These are phyloP conservation scores for Ochetophila trinervis DNA, from an alignment of 306 rosid genomes.

Conservation along the genomic window DNA sequence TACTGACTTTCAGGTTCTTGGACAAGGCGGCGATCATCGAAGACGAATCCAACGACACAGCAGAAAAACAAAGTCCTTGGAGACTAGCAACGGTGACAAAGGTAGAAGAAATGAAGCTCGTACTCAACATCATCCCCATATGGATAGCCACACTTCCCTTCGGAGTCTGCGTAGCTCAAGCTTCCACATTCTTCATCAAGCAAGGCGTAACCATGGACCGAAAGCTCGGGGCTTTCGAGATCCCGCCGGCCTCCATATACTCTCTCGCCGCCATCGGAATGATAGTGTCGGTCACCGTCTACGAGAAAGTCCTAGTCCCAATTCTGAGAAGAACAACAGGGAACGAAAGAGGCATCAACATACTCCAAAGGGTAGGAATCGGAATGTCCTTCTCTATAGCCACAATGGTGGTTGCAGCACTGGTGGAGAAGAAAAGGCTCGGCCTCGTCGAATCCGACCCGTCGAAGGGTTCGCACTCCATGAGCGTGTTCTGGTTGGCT, in stretches of 20 bases:
- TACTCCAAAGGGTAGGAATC: slow-evolving; percentile 80
- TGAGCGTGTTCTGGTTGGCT: slow-evolving; percentile 84
- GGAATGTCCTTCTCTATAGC: slow-evolving; percentile 63
- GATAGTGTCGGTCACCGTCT: slow-evolving; percentile 62
- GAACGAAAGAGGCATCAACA: slow-evolving; percentile 86
- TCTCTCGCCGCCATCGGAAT: slow-evolving; percentile 62
- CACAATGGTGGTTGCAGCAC: slow-evolving; percentile 65
- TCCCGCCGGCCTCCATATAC: slow-evolving; percentile 78
- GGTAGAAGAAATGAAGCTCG: slow-evolving; percentile 85
- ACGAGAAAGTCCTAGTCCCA: slow-evolving; percentile 75
- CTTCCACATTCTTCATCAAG: slow-evolving; percentile 84
- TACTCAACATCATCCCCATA: slow-evolving; percentile 79
- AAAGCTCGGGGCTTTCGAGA: slow-evolving; percentile 38
- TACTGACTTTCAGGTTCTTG: slow-evolving; percentile 70
- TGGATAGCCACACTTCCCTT: slow-evolving; percentile 79
- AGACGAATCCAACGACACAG: slow-evolving; percentile 22
- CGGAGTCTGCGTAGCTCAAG: slow-evolving; percentile 64
- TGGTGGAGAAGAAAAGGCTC: slow-evolving; percentile 60
- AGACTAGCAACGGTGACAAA: slow-evolving; percentile 60
- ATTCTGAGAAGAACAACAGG: slow-evolving; percentile 45
- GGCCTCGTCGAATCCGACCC: slow-evolving; percentile 30
- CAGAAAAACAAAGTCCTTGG: slow-evolving; percentile 61
- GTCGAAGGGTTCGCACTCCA: slow-evolving; percentile 29
- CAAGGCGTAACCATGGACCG: slow-evolving; percentile 58
- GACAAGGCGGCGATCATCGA: slow-evolving; percentile 85